Evolutionary conservation across 257 asterid genomes (phyloP).

Genomic region (Fraxinus americana): DNA sequence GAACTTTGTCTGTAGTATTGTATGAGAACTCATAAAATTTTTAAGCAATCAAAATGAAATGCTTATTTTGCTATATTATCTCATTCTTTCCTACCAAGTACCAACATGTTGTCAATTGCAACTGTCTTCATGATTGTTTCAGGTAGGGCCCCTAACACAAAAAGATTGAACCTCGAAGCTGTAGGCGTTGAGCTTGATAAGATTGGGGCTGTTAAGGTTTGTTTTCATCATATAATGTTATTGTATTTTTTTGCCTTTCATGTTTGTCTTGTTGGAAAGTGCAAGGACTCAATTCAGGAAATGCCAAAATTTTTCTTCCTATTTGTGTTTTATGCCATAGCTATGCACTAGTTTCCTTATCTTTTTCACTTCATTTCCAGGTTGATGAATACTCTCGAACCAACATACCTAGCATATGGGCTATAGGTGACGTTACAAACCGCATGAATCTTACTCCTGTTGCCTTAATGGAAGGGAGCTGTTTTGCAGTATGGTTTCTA

Average conservation of each 20-base stretch:
- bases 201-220: constrained; percentile 76
- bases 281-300: background rate
- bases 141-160: constrained; percentile 94
- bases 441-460: constrained; percentile 97
- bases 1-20: background rate
- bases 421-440: constrained; percentile 91
- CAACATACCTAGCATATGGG: constrained; percentile 96
- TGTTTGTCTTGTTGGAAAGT: constrained; percentile 2
- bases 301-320: constrained; percentile 1
- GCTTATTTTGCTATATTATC: background rate
- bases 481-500: constrained; percentile 68
- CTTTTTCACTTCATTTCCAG: constrained; percentile 41
- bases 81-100: background rate
- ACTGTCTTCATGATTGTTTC: constrained; percentile 31
- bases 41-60: background rate
- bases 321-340: constrained; percentile 3
- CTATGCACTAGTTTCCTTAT: constrained; percentile 8
- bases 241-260: constrained; percentile 4
- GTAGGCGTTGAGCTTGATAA: constrained; percentile 82
- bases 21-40: background rate
- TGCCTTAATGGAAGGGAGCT: constrained; percentile 96
- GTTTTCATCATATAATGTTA: constrained; percentile 22
- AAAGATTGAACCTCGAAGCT: constrained; percentile 81
- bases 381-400: constrained; percentile 82
- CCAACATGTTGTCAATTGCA: background rate